Evolutionary conservation across 306 rosid species (phyloP).

Genomic region (Prunus davidiana): DNA sequence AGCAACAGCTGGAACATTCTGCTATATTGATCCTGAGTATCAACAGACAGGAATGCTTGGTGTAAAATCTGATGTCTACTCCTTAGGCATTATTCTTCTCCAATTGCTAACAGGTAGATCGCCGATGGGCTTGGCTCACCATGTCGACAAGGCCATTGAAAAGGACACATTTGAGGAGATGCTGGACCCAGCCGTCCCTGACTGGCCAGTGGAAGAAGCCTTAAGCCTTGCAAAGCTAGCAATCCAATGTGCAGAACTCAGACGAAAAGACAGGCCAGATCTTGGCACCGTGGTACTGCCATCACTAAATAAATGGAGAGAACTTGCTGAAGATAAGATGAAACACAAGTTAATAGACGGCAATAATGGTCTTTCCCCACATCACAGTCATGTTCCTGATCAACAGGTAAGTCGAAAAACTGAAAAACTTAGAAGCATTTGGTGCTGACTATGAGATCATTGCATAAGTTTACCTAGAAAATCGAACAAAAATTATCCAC

Average conservation of each 20-base stretch:
- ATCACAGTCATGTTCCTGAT: constrained; percentile 21
- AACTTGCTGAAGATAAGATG: constrained; percentile 50
- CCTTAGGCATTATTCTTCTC: constrained; percentile 75
- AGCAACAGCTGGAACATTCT: constrained; percentile 87
- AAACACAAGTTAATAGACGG: constrained; percentile 4
- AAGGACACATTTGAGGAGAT: constrained; percentile 38
- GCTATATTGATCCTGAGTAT: constrained; percentile 98
- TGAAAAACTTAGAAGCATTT: neutral
- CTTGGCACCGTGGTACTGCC: constrained; percentile 54
- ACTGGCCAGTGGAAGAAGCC: constrained; percentile 72
- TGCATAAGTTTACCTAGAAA: neutral
- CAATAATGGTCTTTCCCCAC: constrained; percentile 21
- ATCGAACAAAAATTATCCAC: neutral
- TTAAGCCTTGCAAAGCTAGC: constrained; percentile 53
- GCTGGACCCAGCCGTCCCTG: constrained; percentile 63
- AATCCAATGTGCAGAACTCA: constrained; percentile 67
- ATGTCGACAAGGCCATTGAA: constrained; percentile 47
- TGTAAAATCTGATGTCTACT: constrained; percentile 87
- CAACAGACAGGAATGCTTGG: constrained; percentile 96
- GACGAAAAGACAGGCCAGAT: constrained; percentile 94
- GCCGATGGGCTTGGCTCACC: constrained; percentile 80
- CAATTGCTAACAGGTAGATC: constrained; percentile 69
- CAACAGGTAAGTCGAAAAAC: constrained; percentile 44
- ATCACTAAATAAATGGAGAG: constrained; percentile 54
- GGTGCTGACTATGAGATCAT: neutral